Evolutionary conservation across 2,329 filamentous ascomycete species (phyloP).

Genomic region (Elsinoe necatrix): DNA sequence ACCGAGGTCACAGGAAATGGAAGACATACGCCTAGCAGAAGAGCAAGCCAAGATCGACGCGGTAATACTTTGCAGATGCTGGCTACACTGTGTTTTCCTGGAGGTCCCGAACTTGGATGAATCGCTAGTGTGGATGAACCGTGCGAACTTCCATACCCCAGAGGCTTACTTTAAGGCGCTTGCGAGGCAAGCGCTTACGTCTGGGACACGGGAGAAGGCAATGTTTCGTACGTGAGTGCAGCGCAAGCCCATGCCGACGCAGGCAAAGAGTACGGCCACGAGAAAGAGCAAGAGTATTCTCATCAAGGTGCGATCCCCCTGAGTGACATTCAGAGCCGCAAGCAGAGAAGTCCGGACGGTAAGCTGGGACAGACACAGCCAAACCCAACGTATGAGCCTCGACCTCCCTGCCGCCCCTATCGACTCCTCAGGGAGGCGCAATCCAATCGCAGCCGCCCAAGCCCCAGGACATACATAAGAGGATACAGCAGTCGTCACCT

Average conservation of each 20-base stretch:
- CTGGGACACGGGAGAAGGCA: background rate
- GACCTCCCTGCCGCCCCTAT: background rate
- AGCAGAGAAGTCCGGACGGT: background rate
- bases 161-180: background rate
- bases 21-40: slow-evolving; percentile 18
- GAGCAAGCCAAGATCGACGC: slow-evolving; percentile 23
- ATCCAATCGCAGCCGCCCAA: background rate
- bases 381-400: background rate
- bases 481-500: background rate
- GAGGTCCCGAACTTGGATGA: slow-evolving; percentile 18
- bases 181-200: background rate
- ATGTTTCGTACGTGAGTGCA: background rate
- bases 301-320: background rate
- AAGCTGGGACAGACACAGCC: background rate
- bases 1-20: slow-evolving; percentile 19
- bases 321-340: background rate
- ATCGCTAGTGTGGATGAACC: background rate
- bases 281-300: background rate
- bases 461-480: background rate
- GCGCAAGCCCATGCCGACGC: background rate
- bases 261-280: background rate
- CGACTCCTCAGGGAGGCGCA: background rate
- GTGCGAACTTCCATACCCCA: background rate
- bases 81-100: slow-evolving; percentile 21
- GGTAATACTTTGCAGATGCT: slow-evolving; percentile 20